phyloP scores from a whole-genome alignment of 2,329 filamentous ascomycete genomes.

The Fusarium sp. region DNA sequence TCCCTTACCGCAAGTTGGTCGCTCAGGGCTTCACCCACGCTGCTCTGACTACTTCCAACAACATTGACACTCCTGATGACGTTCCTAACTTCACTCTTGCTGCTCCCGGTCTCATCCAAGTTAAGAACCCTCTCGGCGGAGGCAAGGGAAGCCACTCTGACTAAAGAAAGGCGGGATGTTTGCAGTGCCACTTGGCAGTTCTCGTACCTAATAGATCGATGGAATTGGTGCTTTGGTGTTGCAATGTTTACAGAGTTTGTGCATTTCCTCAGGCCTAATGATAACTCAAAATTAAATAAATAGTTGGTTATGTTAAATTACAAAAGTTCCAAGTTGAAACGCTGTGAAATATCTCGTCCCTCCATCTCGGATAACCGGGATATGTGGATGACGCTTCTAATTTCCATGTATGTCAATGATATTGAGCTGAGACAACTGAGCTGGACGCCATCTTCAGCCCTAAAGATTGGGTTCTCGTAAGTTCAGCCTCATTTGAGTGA shows the following conservation, averaged over 20 bases:
- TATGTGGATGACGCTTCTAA: not conserved
- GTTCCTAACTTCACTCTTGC: conserved; percentile 41
- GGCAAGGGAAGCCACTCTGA: not conserved
- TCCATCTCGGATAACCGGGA: conserved; percentile 15
- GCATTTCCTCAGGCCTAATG: not conserved
- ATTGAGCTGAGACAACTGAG: not conserved
- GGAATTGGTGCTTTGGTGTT: not conserved
- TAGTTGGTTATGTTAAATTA: not conserved
- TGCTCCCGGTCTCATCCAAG: conserved; percentile 48
- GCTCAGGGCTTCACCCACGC: conserved; percentile 44
- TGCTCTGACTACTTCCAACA: conserved; percentile 39
- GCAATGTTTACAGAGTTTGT: not conserved
- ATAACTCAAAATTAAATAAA: not conserved
- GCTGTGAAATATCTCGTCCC: conserved; percentile 18
- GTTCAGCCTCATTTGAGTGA: not conserved
- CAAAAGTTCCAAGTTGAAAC: not conserved
- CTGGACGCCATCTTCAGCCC: not conserved
- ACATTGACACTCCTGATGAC: conserved; percentile 37
- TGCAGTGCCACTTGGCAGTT: not conserved
- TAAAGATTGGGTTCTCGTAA: not conserved
- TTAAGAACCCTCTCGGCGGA: conserved; percentile 22
- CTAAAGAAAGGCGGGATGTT: not conserved
- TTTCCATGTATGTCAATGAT: not conserved
- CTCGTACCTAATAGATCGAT: not conserved
- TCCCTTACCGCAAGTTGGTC: conserved; percentile 41